A percentile compares a stretch with the other conserved stretches of the same genome.
These are phyloP conservation scores for Periconia digitata DNA, from an alignment of 2,329 filamentous ascomycete genomes.

Conservation along the genomic window DNA sequence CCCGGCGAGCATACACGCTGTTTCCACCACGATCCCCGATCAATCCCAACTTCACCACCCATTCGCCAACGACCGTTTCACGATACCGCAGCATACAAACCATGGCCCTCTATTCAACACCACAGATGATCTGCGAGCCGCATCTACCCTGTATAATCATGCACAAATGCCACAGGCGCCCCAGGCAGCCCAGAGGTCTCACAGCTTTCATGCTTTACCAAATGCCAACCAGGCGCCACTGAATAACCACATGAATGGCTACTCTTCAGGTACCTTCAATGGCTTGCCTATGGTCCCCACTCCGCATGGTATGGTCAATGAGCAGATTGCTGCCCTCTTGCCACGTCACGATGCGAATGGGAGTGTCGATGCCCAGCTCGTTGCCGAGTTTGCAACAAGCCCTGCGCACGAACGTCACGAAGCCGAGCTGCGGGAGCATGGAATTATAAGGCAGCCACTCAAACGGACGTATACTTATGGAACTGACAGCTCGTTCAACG, in stretches of 20 bases:
- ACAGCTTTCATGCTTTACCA: slow-evolving; percentile 23
- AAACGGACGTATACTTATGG: slow-evolving; percentile 39
- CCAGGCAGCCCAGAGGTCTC: slow-evolving; percentile 20
- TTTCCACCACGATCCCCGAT: slow-evolving; percentile 39
- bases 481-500: slow-evolving; percentile 39
- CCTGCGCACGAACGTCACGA: slow-evolving; percentile 18
- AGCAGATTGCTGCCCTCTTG: slow-evolving; percentile 32
- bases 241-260: slow-evolving; percentile 6
- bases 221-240: slow-evolving; percentile 3
- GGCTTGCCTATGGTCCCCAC: slow-evolving; percentile 23
- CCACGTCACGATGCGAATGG: slow-evolving; percentile 30
- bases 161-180: slow-evolving; percentile 19
- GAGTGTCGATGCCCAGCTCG: slow-evolving; percentile 31
- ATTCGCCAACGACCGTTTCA: slow-evolving; percentile 28
- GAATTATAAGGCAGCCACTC: slow-evolving; percentile 17
- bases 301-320: slow-evolving; percentile 27
- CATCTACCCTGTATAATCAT: slow-evolving; percentile 35
- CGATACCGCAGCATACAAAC: slow-evolving; percentile 3
- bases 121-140: slow-evolving; percentile 34
- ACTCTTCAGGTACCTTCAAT: slow-evolving; percentile 6
- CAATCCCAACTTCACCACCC: slow-evolving; percentile 31
- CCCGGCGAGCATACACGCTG: slow-evolving; percentile 35
- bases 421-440: slow-evolving; percentile 18
- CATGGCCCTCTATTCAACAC: slow-evolving; percentile 25
- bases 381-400: slow-evolving; percentile 26